Conservation (phyloP, 1,284 basidiomycete genomes). For the Sanghuangporus weigelae region DNA sequence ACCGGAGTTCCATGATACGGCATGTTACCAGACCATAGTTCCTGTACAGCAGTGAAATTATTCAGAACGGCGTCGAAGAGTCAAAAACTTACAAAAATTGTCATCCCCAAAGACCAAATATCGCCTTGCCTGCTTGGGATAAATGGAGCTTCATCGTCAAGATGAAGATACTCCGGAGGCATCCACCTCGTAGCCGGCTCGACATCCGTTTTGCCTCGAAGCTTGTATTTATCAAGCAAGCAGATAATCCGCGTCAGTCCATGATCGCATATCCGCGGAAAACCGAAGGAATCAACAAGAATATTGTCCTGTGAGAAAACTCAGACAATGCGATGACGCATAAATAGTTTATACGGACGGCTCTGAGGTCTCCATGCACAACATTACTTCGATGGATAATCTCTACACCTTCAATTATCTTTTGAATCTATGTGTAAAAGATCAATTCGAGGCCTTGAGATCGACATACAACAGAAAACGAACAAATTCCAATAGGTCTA, state of each 20-base stretch:
- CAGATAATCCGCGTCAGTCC: neutral
- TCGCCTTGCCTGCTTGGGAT: conserved; percentile 14
- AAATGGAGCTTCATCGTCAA: neutral
- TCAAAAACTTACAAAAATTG: conserved; percentile 8
- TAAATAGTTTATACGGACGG: neutral
- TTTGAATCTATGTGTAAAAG: neutral
- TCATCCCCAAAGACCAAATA: conserved; percentile 18
- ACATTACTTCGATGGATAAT: neutral
- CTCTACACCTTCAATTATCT: neutral
- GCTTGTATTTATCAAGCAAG: neutral
- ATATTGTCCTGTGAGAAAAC: conserved; percentile 5
- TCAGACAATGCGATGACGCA: neutral
- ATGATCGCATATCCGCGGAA: conserved; percentile 4
- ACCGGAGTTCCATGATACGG: neutral
- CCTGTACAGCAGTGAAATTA: neutral
- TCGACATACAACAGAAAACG: neutral
- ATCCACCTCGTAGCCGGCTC: conserved; percentile 12
- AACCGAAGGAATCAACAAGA: neutral
- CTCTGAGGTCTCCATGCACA: neutral
- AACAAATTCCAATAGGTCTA: neutral
- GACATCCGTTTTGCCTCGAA: neutral
- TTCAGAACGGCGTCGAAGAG: neutral
- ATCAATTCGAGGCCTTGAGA: neutral
- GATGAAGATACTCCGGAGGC: conserved; percentile 11
- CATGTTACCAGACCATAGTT: conserved; percentile 1